Evolutionary conservation across 192 early-diverging fungal genomes (phyloP), one percentile per base, ranked within the genome.

Genomic region (Backusella circina): DNA sequence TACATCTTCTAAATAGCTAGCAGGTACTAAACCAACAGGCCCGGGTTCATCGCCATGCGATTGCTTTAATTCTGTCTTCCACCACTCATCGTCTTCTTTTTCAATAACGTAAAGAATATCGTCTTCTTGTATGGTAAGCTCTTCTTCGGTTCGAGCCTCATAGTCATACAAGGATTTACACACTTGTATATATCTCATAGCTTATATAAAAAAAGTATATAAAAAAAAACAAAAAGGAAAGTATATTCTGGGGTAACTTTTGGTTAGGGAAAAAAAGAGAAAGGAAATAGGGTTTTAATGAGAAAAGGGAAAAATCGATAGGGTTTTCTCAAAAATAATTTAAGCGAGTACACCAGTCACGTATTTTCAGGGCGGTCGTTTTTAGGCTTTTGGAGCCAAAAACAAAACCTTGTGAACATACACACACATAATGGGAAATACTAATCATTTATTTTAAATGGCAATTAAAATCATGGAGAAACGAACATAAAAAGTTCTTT

Each of bases 71-170:
- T 94, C 89, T 8, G 95, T 96, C 66, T 87, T 87, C 86, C 92
- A 93, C 98, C 98, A 99, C 76, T 97, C 95, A 18, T 91, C 87
- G 88, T 97, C 97, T 69, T 91, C 89, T 77, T 91, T 90, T 77
- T 96, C 94, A 32, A 97, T 71, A 73, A 97, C 87, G 83, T 97
- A 90, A 54, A 99, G 77, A 54, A 95, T 86, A 77, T 97, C 94
- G 81, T 94, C 93, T 82, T 99, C 96, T 33, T 88, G 84, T 71
- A 99, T 89, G 36, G 85, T 79, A 39, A 99, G 83, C 83, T 98
- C 95, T 73, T 97, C 97, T 38, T 88, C 90, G 70, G 88, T 93
- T 37, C 87, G 84, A 44, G 97, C 92, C 30, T 89, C 88, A 82
- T 98, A 99, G 74, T 94, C 92, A 79, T 99, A 99, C 61, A 98